Percentiles rank a stretch among this genome's conserved stretches.
phyloP scores from a whole-genome alignment of 192 early-diverging fungal species.

The Coemansia sp. region DNA sequence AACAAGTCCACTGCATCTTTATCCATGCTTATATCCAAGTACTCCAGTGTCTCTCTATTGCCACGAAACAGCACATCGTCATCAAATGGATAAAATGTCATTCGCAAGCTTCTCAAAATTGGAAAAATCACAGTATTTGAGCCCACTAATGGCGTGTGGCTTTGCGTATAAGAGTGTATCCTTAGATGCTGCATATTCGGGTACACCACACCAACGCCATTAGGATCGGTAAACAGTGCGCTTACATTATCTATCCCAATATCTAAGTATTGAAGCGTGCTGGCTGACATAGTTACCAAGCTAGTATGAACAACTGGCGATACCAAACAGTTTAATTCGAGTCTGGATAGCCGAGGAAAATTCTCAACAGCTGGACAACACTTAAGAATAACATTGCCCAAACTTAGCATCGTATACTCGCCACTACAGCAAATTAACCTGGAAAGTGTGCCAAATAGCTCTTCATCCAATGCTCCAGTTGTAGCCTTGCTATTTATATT shows the following conservation, averaged over 20 bases:
- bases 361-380: background rate
- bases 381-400: background rate
- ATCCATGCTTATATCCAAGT: background rate
- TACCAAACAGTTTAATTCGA: background rate
- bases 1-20: background rate
- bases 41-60: background rate
- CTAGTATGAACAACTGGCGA: background rate
- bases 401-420: background rate
- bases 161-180: background rate
- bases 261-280: background rate
- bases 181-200: conserved; percentile 2
- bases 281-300: background rate
- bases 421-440: background rate
- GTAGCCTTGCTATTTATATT: no score
- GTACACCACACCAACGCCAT: background rate
- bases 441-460: background rate
- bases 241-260: background rate
- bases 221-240: background rate
- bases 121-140: background rate
- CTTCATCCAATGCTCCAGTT: background rate
- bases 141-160: no score
- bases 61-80: conserved; percentile 9
- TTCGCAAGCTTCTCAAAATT: background rate
- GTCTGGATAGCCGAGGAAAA: background rate
- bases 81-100: background rate